Percentiles rank a stretch among this genome's conserved stretches.
Evolutionary conservation across 169 alveolate genomes (phyloP).

Genomic region (Cryptosporidium bovis): DNA sequence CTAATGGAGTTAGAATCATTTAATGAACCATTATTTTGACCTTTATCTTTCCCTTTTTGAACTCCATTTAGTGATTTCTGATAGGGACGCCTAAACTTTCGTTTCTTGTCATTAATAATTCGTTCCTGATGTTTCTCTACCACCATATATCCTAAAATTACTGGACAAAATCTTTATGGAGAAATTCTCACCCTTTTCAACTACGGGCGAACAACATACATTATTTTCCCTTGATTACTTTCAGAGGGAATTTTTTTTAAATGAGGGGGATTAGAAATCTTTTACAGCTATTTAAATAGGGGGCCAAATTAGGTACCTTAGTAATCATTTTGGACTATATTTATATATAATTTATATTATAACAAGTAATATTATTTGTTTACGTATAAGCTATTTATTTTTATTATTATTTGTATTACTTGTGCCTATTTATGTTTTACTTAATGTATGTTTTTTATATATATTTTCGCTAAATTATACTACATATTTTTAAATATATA

Average conservation of each 20-base stretch:
- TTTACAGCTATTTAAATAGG: neutral
- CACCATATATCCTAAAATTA: slow-evolving; percentile 52
- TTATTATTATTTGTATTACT: too few relatives aligned
- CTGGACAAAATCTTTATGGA: slow-evolving; percentile 28
- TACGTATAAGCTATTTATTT: neutral
- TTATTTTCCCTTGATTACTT: slow-evolving; percentile 6
- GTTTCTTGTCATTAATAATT: slow-evolving; percentile 62
- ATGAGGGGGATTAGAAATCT: slow-evolving; percentile 50
- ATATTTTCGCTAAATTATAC: too few relatives aligned
- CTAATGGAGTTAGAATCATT: slow-evolving; percentile 13
- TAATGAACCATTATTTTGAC: slow-evolving; percentile 8
- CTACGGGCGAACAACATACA: slow-evolving; percentile 70
- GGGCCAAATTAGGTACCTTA: slow-evolving; percentile 19
- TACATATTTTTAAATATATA: too few relatives aligned
- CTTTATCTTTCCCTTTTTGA: slow-evolving; percentile 55
- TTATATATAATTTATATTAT: slow-evolving; percentile 6
- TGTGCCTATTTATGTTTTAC: too few relatives aligned
- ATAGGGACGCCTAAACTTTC: slow-evolving; percentile 71
- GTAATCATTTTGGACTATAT: slow-evolving; percentile 37
- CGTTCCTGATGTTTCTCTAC: slow-evolving; percentile 74
- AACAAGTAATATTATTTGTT: neutral
- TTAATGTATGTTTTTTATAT: too few relatives aligned
- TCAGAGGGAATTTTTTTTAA: slow-evolving; percentile 9
- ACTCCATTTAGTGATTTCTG: slow-evolving; percentile 69
- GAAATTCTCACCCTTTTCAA: slow-evolving; percentile 68